Evolutionary conservation across 306 rosid genomes (phyloP), one percentile per base, ranked within the genome.

Genomic region (Medicago lupulina): DNA sequence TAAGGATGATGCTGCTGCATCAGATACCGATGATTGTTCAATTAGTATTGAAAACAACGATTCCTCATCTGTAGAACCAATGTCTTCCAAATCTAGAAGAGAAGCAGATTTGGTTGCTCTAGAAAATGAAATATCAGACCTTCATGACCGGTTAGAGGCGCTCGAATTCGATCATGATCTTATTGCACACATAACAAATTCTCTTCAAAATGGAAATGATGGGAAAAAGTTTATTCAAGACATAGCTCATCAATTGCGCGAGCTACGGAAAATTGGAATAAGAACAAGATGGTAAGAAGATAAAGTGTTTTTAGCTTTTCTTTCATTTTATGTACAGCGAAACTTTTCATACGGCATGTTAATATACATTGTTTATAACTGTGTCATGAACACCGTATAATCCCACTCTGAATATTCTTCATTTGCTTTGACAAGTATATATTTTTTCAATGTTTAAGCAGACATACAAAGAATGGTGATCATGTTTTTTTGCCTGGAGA

Each of bases 91-190:
- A 9, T 67, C 84, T 43, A 64, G 80, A 67, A 67, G 70, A 70
- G 81, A 77, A 76, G 55, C 59, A 60, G 84, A 87, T 50, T 75
- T 85, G 76, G 78, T 65, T 65, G 47, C 83, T 88, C 82, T 91
- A 74, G 92, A 85, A 73, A 79, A 84, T 73, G 90, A 91, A 87
- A 84, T 93, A 80, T 81, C 87, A 73, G 93, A 88, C 79, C 93
- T 93, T 57, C 76, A 83, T 73, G 93, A 86, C 28, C 84, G 93
- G 84, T 79, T 93, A 89, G 96, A 88, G 85, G 90, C 93, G 17
- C 83, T 93, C 5, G 93, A 93, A 80, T 85, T 90, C 64, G 93
- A 87, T 84, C 84, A 83, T 70, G 86, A 85, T 76, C 90, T 93
- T 85, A 88, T 91, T 28, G 93, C 83, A 67, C 97, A 77, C 78